Percentiles rank a stretch among this genome's conserved stretches.
These are phyloP conservation scores for Podaxis carcinomalis DNA, from an alignment of 768 basidiomycete genomes.

Conservation along the genomic window DNA sequence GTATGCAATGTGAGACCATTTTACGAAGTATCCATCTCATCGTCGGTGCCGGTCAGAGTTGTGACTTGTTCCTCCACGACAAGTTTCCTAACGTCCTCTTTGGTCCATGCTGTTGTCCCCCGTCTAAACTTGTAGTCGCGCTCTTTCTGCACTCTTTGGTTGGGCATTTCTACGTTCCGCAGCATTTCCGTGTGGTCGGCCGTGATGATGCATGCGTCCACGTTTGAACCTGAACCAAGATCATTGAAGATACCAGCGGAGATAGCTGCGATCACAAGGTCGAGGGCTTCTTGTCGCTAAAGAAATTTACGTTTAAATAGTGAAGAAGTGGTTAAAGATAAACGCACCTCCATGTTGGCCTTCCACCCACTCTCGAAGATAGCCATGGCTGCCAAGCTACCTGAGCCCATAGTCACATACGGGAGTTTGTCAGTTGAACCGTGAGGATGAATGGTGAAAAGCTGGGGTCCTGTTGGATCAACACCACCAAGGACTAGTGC, in stretches of 20 bases:
- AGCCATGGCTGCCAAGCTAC: slow-evolving; percentile 96
- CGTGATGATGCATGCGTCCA: slow-evolving; percentile 96
- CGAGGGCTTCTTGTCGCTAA: slow-evolving; percentile 78
- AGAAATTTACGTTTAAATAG: neutral
- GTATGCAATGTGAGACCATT: neutral
- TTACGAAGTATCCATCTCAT: slow-evolving; percentile 82
- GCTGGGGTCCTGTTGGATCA: slow-evolving; percentile 89
- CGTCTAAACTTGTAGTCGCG: slow-evolving; percentile 66
- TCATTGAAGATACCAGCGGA: slow-evolving; percentile 99
- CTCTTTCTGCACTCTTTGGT: slow-evolving; percentile 78
- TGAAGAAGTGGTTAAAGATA: neutral
- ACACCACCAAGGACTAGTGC: slow-evolving; percentile 96
- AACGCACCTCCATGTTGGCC: slow-evolving; percentile 71
- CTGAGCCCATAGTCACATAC: slow-evolving; percentile 98
- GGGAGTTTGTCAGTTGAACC: slow-evolving; percentile 98
- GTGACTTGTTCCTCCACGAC: slow-evolving; percentile 70
- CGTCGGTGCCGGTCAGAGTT: slow-evolving; percentile 38
- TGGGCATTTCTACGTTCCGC: slow-evolving; percentile 91
- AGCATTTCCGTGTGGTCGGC: slow-evolving; percentile 85
- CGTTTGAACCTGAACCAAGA: slow-evolving; percentile 96
- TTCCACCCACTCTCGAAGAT: slow-evolving; percentile 90
- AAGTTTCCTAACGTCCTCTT: slow-evolving; percentile 68
- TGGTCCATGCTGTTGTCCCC: slow-evolving; percentile 89
- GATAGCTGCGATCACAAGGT: slow-evolving; percentile 81
- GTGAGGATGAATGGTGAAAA: slow-evolving; percentile 95